These are phyloP conservation scores for Decorospora gaudefroyi DNA, from an alignment of 2,329 filamentous ascomycete species.

Conservation along the genomic window DNA sequence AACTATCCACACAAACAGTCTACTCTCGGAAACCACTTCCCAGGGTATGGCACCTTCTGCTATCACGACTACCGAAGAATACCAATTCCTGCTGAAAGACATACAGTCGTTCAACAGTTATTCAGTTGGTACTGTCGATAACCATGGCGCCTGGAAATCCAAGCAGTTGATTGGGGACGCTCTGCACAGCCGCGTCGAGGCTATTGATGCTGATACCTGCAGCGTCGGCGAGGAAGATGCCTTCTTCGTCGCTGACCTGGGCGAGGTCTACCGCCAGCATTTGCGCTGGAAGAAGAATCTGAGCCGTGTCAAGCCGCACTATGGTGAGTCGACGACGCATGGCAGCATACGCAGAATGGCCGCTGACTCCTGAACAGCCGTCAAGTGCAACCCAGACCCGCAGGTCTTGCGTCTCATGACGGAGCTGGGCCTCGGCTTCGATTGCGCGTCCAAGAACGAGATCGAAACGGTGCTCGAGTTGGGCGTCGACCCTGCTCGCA, in stretches of 20 bases:
- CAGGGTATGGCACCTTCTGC: conserved; percentile 75
- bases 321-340: conserved; percentile 64
- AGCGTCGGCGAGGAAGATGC: conserved; percentile 93
- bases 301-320: conserved; percentile 91
- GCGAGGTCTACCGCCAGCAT: conserved; percentile 98
- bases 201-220: conserved; percentile 84
- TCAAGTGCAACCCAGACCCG: conserved; percentile 98
- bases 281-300: conserved; percentile 97
- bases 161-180: conserved; percentile 86
- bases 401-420: conserved; percentile 86
- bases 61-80: conserved; percentile 55
- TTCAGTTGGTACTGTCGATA: conserved; percentile 45
- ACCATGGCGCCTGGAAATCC: conserved; percentile 59
- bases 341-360: background rate
- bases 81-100: conserved; percentile 49
- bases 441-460: conserved; percentile 96
- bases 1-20: conserved; percentile 14
- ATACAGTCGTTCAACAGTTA: conserved; percentile 36
- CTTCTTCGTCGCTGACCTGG: conserved; percentile 97
- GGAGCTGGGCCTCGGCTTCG: conserved; percentile 89
- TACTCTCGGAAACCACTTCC: conserved; percentile 36
- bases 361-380: conserved; percentile 62
- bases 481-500: conserved; percentile 82
- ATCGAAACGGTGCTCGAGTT: conserved; percentile 88
- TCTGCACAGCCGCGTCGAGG: conserved; percentile 80